Evolutionary conservation across 2,329 filamentous ascomycete species (phyloP).

Genomic region (Beauveria asiatica): DNA sequence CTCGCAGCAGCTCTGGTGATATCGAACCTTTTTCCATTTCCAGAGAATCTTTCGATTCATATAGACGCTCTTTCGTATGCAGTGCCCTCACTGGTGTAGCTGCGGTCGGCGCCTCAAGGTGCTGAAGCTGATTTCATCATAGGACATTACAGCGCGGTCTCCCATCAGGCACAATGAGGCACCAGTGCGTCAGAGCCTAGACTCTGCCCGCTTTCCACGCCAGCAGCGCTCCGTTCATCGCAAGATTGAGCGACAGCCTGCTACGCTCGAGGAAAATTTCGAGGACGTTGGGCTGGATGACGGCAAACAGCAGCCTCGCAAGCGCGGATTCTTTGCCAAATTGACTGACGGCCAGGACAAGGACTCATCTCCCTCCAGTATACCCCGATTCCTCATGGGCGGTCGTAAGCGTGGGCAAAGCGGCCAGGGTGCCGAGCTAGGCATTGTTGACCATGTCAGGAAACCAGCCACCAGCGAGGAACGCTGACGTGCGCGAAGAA

Average conservation of each 20-base stretch:
- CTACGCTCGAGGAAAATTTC: slow-evolving; percentile 72
- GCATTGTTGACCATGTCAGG: slow-evolving; percentile 44
- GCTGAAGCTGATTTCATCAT: slow-evolving; percentile 9
- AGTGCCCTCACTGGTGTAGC: neutral
- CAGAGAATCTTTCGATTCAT: slow-evolving; percentile 93
- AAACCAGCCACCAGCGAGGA: slow-evolving; percentile 13
- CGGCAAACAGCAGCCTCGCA: slow-evolving; percentile 37
- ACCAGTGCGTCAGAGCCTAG: slow-evolving; percentile 68
- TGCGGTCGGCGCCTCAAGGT: neutral
- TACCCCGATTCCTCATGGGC: slow-evolving; percentile 56
- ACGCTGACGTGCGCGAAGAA: neutral
- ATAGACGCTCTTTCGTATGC: slow-evolving; percentile 88
- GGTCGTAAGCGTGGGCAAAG: slow-evolving; percentile 60
- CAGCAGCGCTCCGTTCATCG: slow-evolving; percentile 53
- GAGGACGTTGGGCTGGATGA: slow-evolving; percentile 90
- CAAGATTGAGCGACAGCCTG: slow-evolving; percentile 49
- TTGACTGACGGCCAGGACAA: slow-evolving; percentile 55
- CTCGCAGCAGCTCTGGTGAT: slow-evolving; percentile 59
- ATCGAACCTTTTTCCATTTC: slow-evolving; percentile 94
- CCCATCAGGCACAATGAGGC: slow-evolving; percentile 56
- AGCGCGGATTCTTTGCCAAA: slow-evolving; percentile 66
- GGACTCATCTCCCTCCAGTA: slow-evolving; percentile 27
- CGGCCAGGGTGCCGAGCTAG: slow-evolving; percentile 63
- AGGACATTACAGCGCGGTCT: slow-evolving; percentile 88
- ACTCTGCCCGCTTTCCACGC: slow-evolving; percentile 60